These are phyloP conservation scores for Diplodia mutila DNA, from an alignment of 2,329 filamentous ascomycete species.

Conservation along the genomic window DNA sequence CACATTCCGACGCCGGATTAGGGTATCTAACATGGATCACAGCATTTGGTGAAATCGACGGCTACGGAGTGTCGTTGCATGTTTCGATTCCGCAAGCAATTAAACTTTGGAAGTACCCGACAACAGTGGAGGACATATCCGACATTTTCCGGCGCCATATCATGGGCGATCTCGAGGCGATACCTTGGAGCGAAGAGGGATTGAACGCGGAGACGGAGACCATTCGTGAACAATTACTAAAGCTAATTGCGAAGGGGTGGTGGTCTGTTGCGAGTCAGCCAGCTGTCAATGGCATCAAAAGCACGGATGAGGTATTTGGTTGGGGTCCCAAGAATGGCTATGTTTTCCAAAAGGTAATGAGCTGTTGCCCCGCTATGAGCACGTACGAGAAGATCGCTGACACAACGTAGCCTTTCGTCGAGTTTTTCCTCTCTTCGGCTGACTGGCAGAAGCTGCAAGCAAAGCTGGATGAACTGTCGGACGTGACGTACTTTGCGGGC, in stretches of 20 bases:
- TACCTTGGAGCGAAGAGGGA: constrained; percentile 93
- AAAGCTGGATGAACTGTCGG: constrained; percentile 63
- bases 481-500: constrained; percentile 84
- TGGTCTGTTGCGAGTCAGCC: constrained; percentile 97
- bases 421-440: constrained; percentile 80
- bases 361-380: not conserved
- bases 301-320: constrained; percentile 77
- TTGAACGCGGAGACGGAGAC: constrained; percentile 80
- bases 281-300: constrained; percentile 83
- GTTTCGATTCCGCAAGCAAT: constrained; percentile 84
- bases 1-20: not conserved
- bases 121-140: constrained; percentile 71
- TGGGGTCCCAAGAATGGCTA: constrained; percentile 94
- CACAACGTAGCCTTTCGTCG: constrained; percentile 71
- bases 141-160: constrained; percentile 81
- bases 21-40: constrained; percentile 20
- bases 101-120: constrained; percentile 81
- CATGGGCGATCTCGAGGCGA: constrained; percentile 74
- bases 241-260: constrained; percentile 82
- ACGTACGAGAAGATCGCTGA: not conserved
- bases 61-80: constrained; percentile 96
- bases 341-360: constrained; percentile 80
- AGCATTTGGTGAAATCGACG: constrained; percentile 94
- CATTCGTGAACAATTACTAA: constrained; percentile 75
- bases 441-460: constrained; percentile 72